Percentiles rank a stretch among this genome's conserved stretches.
These are phyloP conservation scores for Colletotrichum cereale DNA, from an alignment of 2,329 filamentous ascomycete genomes.

Conservation along the genomic window DNA sequence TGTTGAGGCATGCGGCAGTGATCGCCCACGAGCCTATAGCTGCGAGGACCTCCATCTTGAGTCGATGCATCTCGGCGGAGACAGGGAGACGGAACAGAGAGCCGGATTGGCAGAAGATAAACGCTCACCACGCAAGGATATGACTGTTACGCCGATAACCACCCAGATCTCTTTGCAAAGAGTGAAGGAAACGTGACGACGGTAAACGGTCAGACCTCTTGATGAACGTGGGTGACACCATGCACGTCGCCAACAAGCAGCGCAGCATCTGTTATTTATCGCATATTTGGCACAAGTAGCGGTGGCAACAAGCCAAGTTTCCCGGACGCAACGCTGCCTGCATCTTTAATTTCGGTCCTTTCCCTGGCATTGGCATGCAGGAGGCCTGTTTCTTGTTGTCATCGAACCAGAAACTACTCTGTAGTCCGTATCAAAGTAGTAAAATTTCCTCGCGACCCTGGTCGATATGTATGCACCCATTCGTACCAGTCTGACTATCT, in stretches of 20 bases:
- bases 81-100: neutral
- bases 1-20: constrained; percentile 41
- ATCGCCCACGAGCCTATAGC: constrained; percentile 46
- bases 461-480: constrained; percentile 3
- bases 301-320: neutral
- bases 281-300: neutral
- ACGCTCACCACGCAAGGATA: neutral
- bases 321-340: constrained; percentile 1
- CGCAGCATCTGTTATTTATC: constrained; percentile 27
- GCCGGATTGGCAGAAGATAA: neutral
- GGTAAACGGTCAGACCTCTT: constrained; percentile 1
- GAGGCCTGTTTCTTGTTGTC: neutral
- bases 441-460: constrained; percentile 6
- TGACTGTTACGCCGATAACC: neutral
- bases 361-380: neutral
- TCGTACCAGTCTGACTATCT: neutral
- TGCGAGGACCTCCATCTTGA: constrained; percentile 44
- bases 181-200: neutral
- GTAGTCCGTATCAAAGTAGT: neutral
- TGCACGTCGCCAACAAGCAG: neutral
- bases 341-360: constrained; percentile 23
- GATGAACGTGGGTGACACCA: neutral
- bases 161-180: constrained; percentile 1
- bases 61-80: constrained; percentile 19
- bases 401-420: neutral